Evolutionary conservation across 148 eudicot species (phyloP).

Genomic region (Spergularia bocconei): DNA sequence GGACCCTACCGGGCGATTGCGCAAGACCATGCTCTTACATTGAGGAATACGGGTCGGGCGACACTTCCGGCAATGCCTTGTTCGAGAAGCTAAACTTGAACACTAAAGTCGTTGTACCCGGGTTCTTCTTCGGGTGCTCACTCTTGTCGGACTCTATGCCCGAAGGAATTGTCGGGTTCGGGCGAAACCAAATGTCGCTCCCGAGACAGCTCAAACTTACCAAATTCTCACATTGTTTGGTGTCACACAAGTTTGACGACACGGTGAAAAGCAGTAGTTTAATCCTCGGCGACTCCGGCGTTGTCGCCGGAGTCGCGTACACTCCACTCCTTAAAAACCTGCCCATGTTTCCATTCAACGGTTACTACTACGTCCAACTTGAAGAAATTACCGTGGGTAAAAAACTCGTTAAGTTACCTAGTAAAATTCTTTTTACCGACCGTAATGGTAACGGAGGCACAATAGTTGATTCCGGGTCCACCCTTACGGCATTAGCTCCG

Average conservation of each 20-base stretch:
- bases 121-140: constrained; percentile 64
- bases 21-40: constrained; percentile 17
- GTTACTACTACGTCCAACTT: constrained; percentile 56
- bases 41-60: constrained; percentile 53
- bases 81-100: constrained; percentile 47
- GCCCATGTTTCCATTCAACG: constrained; percentile 25
- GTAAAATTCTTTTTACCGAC: constrained; percentile 31
- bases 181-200: constrained; percentile 42
- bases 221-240: constrained; percentile 46
- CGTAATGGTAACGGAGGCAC: constrained; percentile 56
- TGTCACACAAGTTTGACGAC: constrained; percentile 62
- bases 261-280: constrained; percentile 37
- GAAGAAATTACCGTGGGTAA: constrained; percentile 56
- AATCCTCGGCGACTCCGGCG: constrained; percentile 23
- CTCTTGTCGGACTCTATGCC: constrained; percentile 25
- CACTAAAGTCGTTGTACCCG: constrained; percentile 1
- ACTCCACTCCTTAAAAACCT: constrained; percentile 52
- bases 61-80: constrained; percentile 46
- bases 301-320: constrained; percentile 28
- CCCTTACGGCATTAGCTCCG: constrained; percentile 55
- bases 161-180: constrained; percentile 47
- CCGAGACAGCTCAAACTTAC: constrained; percentile 32
- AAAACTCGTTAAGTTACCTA: constrained; percentile 37
- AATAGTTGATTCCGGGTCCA: constrained; percentile 64
- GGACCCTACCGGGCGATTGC: background rate